Evolutionary conservation across 345 rosid genomes (phyloP), one percentile per base, ranked within the genome.

Genomic region (Hibiscus syriacus): DNA sequence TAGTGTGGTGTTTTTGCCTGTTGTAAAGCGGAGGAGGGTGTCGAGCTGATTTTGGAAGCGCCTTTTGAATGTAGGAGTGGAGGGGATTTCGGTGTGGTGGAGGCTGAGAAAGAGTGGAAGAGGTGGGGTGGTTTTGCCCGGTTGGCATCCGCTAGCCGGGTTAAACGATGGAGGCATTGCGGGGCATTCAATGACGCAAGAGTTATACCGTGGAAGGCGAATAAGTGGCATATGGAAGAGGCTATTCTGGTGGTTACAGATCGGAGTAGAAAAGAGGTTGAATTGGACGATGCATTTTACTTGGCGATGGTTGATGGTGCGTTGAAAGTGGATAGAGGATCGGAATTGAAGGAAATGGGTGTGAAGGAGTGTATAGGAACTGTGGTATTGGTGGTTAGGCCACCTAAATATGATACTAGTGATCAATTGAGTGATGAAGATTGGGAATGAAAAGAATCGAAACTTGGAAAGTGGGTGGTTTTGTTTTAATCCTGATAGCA

Each of bases 91-190:
- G 84, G 91, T 7, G 78, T 89, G 8, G 95, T 94, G 75, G 89
- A 70, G 67, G 83, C 96, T 0, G 99, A 89, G 71, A 89, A 84
- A 71, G 92, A 78, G 12, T 94, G 99, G 99, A 69, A 60, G 22
- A 86, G 95, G 73, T 94, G 99, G 99, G 99, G 92, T 85, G 70
- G 97, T 86, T 17, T 69, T 94, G 68, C 99, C 99, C 0, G 60
- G 82, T 10, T 94, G 99, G 97, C 79, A 68, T 16, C 87, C 86
- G 2, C 25, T 89, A 13, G 69, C 43, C 0, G 77, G 79, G 9
- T 55, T 90, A 32, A 76, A 58, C 12, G 63, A 74, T n/a, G 94
- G 90, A 3, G 96, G 87, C 59, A 86, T 91, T 0, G 96, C 77
- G 12, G 92, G 71, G 73, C 94, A 0, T 94, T 90, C 64, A 32